Percentiles rank a stretch among this genome's conserved stretches.
phyloP scores from a whole-genome alignment of 768 basidiomycete species.

The Leucocoprinus leucothites region DNA sequence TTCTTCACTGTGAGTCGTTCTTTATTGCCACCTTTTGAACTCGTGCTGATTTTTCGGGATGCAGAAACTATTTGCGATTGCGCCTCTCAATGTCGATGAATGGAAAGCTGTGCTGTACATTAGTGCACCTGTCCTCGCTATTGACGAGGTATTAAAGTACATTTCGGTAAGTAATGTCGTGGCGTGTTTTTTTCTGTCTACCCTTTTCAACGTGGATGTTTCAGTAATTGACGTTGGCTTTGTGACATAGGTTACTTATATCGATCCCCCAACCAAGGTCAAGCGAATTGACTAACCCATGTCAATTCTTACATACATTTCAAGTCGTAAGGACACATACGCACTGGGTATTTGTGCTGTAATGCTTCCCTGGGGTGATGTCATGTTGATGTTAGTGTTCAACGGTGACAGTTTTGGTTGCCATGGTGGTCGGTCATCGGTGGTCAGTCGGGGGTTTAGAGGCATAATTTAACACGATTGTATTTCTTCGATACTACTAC shows the following conservation, averaged over 20 bases:
- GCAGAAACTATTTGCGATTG: constrained; percentile 85
- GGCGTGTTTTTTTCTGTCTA: too few species aligned
- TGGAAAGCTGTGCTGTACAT: constrained; percentile 92
- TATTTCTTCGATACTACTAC: too few species aligned
- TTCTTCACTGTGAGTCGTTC: constrained; percentile 75
- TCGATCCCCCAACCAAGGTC: constrained; percentile 55
- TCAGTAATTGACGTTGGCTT: not conserved
- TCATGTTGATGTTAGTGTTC: too few species aligned
- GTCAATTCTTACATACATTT: not conserved
- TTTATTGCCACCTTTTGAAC: constrained; percentile 25
- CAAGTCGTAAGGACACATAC: too few species aligned
- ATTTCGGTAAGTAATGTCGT: constrained; percentile 59
- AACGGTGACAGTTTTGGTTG: too few species aligned
- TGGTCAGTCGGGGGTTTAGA: too few species aligned
- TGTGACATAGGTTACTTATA: constrained; percentile 43
- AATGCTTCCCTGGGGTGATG: too few species aligned
- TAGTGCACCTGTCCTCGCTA: constrained; percentile 82
- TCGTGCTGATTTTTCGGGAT: constrained; percentile 2
- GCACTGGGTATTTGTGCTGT: too few species aligned
- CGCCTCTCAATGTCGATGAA: constrained; percentile 90
- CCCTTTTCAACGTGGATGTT: too few species aligned
- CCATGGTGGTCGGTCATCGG: too few species aligned
- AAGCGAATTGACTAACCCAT: constrained; percentile 40
- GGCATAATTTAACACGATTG: too few species aligned
- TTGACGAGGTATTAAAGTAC: constrained; percentile 91